A percentile compares a stretch with the other conserved stretches of the same genome.
Conservation (phyloP, 805 yeast genomes). For the Lachancea dasiensis region DNA sequence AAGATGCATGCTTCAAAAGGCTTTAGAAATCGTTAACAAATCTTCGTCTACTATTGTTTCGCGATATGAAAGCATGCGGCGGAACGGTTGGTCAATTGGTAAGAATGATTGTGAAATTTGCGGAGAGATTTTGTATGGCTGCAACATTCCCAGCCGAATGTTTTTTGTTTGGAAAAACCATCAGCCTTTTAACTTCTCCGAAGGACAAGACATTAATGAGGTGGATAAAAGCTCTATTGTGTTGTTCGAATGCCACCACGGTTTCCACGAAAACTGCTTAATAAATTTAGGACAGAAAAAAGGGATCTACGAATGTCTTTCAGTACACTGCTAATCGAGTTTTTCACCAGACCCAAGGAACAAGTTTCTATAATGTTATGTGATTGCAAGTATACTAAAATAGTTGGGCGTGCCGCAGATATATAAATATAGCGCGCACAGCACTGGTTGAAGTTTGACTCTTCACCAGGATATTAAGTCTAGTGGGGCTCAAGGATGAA, state of each 20-base stretch:
- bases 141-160: conserved; percentile 43
- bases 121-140: conserved; percentile 69
- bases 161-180: conserved; percentile 54
- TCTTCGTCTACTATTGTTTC: conserved; percentile 47
- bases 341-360: too few relatives aligned
- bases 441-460: too few relatives aligned
- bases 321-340: too few relatives aligned
- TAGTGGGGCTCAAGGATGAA: too few relatives aligned
- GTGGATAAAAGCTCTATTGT: conserved; percentile 3
- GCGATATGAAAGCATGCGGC: conserved; percentile 36
- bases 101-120: conserved; percentile 67
- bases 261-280: conserved; percentile 27
- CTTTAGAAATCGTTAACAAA: conserved; percentile 49
- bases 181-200: too few relatives aligned
- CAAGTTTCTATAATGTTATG: too few relatives aligned
- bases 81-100: conserved; percentile 59
- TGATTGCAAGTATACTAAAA: too few relatives aligned
- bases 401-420: too few relatives aligned
- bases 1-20: conserved; percentile 44
- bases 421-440: too few relatives aligned
- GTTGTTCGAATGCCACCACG: conserved; percentile 29
- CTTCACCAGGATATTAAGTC: too few relatives aligned
- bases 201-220: background rate
- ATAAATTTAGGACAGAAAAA: conserved; percentile 25
- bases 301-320: conserved; percentile 19